Base-by-base conservation (phyloP, 805 yeast species). In the Pichia kluyveri region DNA sequence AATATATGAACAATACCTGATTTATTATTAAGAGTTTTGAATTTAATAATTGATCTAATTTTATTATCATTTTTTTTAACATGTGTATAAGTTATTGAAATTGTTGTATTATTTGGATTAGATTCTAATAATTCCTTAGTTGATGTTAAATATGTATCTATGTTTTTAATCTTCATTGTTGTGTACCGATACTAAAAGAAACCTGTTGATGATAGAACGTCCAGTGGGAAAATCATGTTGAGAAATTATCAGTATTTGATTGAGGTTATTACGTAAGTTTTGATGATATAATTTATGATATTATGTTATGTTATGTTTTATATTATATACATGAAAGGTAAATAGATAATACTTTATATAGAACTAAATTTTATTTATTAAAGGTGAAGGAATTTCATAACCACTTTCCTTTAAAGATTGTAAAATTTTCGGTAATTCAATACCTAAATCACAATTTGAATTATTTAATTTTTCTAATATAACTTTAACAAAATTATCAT, bases 11-110 rank as follows among this genome's bases (percentile, higher is more conserved):
- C 73, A 39, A 80, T 71, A 8, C 90, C 90, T 17, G 79, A 69
- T 17, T 67, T 72, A 3, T 89, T 75, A 59, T 86, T 88, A 55
- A 66, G 81, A 0, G 84, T 73, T 60, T 83, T 86, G 62, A 84
- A 77, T 51, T 64, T 69, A 50, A 74, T 69, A 42, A 67, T 51
- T 49, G 58, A 54, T 45, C 55, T 41, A 9, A 41, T 15, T 39
- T 43, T 47, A 51, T 54, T 51, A 38, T 52, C 41, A 14, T 51
- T 48, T 14, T 47, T 38, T 50, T 63, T 45, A 52, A 63, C 30
- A 61, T 64, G 60, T 45, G 66, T 62, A 45, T 63, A 66, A 4
- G 69, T 64, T 30, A 67, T 57, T 14, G 67, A 58, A 14, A 67
- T 58, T 17, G 57, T 56, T 8, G 69, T 59, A 15, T 49, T 49